Base-by-base conservation (phyloP, 768 basidiomycete genomes). In the Plicaturopsis crispa region DNA sequence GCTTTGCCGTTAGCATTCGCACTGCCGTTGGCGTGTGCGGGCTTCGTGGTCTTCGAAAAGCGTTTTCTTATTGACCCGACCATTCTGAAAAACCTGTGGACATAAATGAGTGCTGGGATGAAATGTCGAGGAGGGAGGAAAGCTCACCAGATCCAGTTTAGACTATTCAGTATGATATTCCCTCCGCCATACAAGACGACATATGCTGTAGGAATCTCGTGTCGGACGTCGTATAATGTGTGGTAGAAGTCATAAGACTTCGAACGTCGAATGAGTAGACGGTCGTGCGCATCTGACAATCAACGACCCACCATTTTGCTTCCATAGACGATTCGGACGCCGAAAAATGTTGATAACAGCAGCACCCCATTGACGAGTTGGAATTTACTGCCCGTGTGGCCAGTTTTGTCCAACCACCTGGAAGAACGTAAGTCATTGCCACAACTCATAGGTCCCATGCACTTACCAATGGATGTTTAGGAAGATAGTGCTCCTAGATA, bases 121-220 rank as follows among this genome's bases (percentile, higher is more conserved):
- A 24, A n/a, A 33, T 13, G 31, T 35, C 7, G 35, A 5, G 35
- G 19, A 10, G 28, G 16, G 30, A 24, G 24, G 14, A 12, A 22
- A n/a, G 58, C 72, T n/a, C 33, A 87, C 86, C 87, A 90, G 49
- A 80, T 67, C 69, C 79, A 78, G 56, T 92, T 93, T 17, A 93
- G 64, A 3, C 67, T 63, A 48, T 88, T 80, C 7, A 92, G 63
- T 23, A 78, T 50, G 23, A 84, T 40, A 50, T 86, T 88, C 13
- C 78, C 83, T 4, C 52, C 31, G 2, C 70, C 68, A 40, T 75
- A 82, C 16, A 76, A 59, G 24, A 69, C 30, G 12, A 73, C 51
- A 41, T 79, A 75, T 20, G 63, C 40, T 31, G 68, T 43, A 2
- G 81, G 69, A 22, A 88, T 65, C 26, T 76, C 54, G 38, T 69